These are phyloP conservation scores for Fraxinus sp. DNA, from an alignment of 305 asterid species.

Conservation along the genomic window DNA sequence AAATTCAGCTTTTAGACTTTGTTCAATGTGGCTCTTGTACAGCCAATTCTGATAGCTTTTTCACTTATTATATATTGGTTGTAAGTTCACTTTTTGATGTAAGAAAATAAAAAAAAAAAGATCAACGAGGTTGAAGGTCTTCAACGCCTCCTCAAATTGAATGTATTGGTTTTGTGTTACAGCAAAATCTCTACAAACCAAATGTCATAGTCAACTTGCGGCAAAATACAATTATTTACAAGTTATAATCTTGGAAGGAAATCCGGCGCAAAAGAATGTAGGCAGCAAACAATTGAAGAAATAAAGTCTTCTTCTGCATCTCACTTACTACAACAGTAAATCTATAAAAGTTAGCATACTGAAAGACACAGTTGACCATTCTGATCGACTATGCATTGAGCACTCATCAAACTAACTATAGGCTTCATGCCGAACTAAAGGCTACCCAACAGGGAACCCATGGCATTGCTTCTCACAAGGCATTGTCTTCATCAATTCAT, in stretches of 20 bases:
- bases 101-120: conserved; percentile 40
- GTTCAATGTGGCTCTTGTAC: neutral
- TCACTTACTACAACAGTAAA: conserved; percentile 68
- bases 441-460: conserved; percentile 50
- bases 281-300: conserved; percentile 88
- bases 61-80: neutral
- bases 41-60: neutral
- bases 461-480: conserved; percentile 50
- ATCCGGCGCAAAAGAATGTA: conserved; percentile 83
- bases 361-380: conserved; percentile 71
- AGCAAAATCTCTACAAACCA: conserved; percentile 86
- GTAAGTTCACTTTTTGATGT: neutral
- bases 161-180: conserved; percentile 78
- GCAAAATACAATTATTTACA: conserved; percentile 83
- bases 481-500: conserved; percentile 46
- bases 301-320: conserved; percentile 62
- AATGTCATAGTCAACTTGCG: conserved; percentile 89
- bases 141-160: conserved; percentile 77
- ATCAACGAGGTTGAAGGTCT: conserved; percentile 96
- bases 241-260: conserved; percentile 83
- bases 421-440: conserved; percentile 50
- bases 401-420: conserved; percentile 57
- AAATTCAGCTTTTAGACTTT: neutral
- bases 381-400: conserved; percentile 57
- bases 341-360: conserved; percentile 55